These are phyloP conservation scores for Rhizophora apiculata DNA, from an alignment of 345 rosid genomes.

Conservation along the genomic window DNA sequence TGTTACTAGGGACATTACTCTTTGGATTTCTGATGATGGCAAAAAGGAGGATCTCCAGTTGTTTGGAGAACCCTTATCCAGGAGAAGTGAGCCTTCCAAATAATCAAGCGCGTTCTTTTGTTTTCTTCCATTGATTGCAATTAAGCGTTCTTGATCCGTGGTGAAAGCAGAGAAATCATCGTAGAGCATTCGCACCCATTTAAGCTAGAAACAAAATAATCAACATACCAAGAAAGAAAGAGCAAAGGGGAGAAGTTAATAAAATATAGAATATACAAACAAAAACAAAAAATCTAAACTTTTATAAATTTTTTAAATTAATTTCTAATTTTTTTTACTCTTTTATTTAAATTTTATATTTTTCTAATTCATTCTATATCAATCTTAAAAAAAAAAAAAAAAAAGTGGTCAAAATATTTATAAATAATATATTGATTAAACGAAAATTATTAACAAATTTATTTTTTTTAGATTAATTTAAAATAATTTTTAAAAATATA, in stretches of 20 bases:
- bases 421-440: too few relatives aligned
- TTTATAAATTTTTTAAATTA: too few relatives aligned
- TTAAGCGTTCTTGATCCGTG: conserved; percentile 59
- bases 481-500: too few relatives aligned
- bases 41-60: conserved; percentile 69
- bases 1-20: conserved; percentile 47
- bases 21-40: conserved; percentile 48
- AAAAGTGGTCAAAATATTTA: too few relatives aligned
- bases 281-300: too few relatives aligned
- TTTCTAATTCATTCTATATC: too few relatives aligned
- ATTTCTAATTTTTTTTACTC: too few relatives aligned
- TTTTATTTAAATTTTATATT: too few relatives aligned
- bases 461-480: too few relatives aligned
- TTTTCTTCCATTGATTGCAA: conserved; percentile 45
- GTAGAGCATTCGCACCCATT: conserved; percentile 76
- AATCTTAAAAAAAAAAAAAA: too few relatives aligned
- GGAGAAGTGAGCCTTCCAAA: conserved; percentile 65
- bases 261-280: neutral
- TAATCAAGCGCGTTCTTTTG: conserved; percentile 36
- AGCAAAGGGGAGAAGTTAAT: neutral
- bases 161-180: conserved; percentile 55
- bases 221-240: neutral
- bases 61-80: conserved; percentile 50
- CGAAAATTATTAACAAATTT: too few relatives aligned
- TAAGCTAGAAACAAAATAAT: conserved; percentile 39